Conservation (phyloP, 1,284 basidiomycete species). For the Sporisorium exsertum region DNA sequence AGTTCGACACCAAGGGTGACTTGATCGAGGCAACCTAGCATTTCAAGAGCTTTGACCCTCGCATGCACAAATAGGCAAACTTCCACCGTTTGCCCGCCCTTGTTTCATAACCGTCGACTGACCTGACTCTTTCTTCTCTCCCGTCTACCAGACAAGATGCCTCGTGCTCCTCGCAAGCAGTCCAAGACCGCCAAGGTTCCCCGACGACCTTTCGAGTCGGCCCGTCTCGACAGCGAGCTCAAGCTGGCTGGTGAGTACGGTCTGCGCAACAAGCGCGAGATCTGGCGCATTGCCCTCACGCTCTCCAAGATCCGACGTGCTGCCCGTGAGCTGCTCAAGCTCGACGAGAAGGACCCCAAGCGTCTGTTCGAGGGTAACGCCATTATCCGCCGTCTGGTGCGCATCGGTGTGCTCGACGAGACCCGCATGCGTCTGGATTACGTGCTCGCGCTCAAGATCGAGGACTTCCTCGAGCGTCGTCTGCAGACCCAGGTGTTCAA, state of each 20-base stretch:
- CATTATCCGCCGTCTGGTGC: constrained; percentile 97
- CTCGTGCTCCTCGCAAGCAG: constrained; percentile 67
- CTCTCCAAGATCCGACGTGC: constrained; percentile 99
- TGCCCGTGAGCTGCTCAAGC: constrained; percentile 99
- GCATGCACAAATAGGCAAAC: constrained; percentile 50
- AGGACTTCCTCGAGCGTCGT: constrained; percentile 99
- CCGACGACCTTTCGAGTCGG: constrained; percentile 94
- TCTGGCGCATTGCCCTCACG: constrained; percentile 96
- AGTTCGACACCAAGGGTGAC: constrained; percentile 49
- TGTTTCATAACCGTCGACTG: constrained; percentile 2
- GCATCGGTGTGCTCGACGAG: constrained; percentile 99
- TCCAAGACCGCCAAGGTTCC: constrained; percentile 77
- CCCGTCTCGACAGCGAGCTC: constrained; percentile 98
- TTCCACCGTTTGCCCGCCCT: constrained; percentile 46
- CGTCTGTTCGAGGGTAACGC: constrained; percentile 99
- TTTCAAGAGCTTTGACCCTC: constrained; percentile 57
- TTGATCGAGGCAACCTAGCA: constrained; percentile 60
- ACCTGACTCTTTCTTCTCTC: constrained; percentile 9
- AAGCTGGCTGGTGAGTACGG: constrained; percentile 99
- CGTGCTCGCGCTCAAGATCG: constrained; percentile 97
- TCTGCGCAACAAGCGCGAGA: constrained; percentile 99
- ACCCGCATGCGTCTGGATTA: constrained; percentile 89
- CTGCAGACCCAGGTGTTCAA: constrained; percentile 99
- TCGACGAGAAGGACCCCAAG: constrained; percentile 99
- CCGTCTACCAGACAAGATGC: constrained; percentile 51